Evolutionary conservation across 768 basidiomycete genomes (phyloP), one percentile per base, ranked within the genome.

Genomic region (Rhodotorula paludigena): DNA sequence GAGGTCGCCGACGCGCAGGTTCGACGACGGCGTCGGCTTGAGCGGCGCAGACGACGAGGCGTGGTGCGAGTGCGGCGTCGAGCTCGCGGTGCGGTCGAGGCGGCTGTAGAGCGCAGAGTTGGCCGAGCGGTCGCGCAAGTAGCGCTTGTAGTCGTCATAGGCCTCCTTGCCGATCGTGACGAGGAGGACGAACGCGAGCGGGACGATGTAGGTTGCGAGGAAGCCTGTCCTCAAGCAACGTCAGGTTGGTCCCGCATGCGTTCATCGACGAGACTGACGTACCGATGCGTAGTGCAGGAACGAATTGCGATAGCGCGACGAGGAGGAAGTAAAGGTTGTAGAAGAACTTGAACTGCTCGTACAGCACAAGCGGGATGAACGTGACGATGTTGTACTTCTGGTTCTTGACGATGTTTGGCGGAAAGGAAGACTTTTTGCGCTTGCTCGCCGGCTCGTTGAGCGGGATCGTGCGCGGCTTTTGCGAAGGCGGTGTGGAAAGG

Each of bases 271-370:
- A 20, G 12, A 1, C 1, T 33, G 39, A 81, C 85, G 53, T 59
- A 91, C 92, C 93, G 66, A 96, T 99, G 81, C 92, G 92, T 66
- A 99, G 84, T 0, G 92, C 89, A 21, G 96, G 96, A 25, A 99
- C 81, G 76, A 99, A 96, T 78, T 98, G 96, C 15, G 89, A 92
- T 14, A 98, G 82, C 0, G 96, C 96, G 44, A 99, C 96, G 32
- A 98, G 86, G 18, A 98, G 85, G 77, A 99, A 99, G 79, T 98
- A 99, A 12, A 97, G 83, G 77, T 98, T 99, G 85, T 96, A 98
- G 82, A 99, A 99, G 83, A 94, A 97, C 79, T 97, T 98, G 87
- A 98, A 99, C 78, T 98, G 94, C 78, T 98, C 93, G 78, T 97
- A 98, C 78, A 98, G 85, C 52, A 98, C 93, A 72, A 97, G 85